Base-by-base conservation (phyloP, 2,329 filamentous ascomycete species). In the Alternaria burnsii region DNA sequence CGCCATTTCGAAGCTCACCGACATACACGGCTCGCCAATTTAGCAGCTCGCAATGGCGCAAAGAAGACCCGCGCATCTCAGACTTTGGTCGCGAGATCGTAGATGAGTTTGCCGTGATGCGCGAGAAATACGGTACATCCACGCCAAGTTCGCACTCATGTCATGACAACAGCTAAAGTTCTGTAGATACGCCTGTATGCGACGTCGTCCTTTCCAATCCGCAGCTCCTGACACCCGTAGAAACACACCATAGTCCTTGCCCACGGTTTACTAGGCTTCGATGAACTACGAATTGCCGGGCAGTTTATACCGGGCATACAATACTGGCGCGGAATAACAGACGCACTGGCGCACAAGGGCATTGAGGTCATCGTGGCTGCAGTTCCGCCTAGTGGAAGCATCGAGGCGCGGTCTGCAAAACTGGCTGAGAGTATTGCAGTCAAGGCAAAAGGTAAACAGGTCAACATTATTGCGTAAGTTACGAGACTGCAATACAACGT, bases 231-330 rank as follows among this genome's bases (percentile, higher is more conserved):
- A 71, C 42, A 34, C 8, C 8, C 18, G 16, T 47, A 78, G 42
- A 85, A 85, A 70, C 73, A 88, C 67, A 85, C 87, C 2, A 84
- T 89, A 53, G 83, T 89, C 50, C 84, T 89, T 10, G 87, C 87
- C 5, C 87, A 89, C 76, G 87, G 87, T n/a, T 80, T 89, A 11
- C 78, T 89, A 20, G 87, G 87, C n/a, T 89, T 89, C 72, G 86
- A 88, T 66, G 86, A 89, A 71, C 74, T 89, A 10, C 85, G 82
- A 16, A 78, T 87, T 5, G 85, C 81, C 3, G 86, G 87, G 1
- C 75, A 76, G 12, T 78, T 80, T 38, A 73, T 88, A 6, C 87
- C 87, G 0, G 85, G 86, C 0, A 80, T 89, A 22, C 83, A 87
- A 55, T 89, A 89, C 71, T 89, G 87, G 87, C 83, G 87, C 44